phyloP scores from a whole-genome alignment of 441 rosid genomes.

The Flueggea neowawraea region DNA sequence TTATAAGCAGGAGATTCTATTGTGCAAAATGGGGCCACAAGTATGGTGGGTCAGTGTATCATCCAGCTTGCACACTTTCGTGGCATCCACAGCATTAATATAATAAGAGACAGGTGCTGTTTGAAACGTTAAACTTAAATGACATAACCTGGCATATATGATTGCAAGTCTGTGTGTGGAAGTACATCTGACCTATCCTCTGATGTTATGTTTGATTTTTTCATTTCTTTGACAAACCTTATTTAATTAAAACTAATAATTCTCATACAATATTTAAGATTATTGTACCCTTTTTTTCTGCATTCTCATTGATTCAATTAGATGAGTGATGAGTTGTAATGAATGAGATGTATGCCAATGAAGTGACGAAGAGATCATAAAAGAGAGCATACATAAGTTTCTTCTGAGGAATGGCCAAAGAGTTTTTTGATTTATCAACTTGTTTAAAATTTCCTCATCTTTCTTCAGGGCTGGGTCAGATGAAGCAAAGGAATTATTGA shows the following conservation, averaged over 20 bases:
- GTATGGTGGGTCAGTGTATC: slow-evolving; percentile 89
- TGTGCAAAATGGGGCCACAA: slow-evolving; percentile 94
- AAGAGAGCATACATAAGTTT: background rate
- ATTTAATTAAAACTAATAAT: too few relatives aligned
- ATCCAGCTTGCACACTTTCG: slow-evolving; percentile 75
- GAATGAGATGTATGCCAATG: too few relatives aligned
- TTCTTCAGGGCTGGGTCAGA: slow-evolving; percentile 66
- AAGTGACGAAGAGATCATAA: too few relatives aligned
- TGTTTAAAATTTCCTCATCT: slow-evolving; percentile 2
- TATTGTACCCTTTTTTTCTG: too few relatives aligned
- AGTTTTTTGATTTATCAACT: background rate
- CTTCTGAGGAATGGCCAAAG: background rate
- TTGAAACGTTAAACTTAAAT: slow-evolving; percentile 5
- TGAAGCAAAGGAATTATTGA: slow-evolving; percentile 62
- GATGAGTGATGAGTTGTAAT: too few relatives aligned
- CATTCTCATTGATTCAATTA: too few relatives aligned
- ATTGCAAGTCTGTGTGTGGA: too few relatives aligned
- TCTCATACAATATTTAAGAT: too few relatives aligned
- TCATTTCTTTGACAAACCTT: too few relatives aligned
- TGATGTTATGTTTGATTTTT: too few relatives aligned
- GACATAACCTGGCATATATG: background rate
- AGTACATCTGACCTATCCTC: too few relatives aligned
- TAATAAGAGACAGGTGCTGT: slow-evolving; percentile 79
- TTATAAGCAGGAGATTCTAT: slow-evolving; percentile 61
- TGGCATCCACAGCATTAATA: slow-evolving; percentile 67